Percentiles rank a stretch among this genome's conserved stretches.
These are phyloP conservation scores for Santalum album DNA, from an alignment of 164 flowering plant genomes.

Conservation along the genomic window DNA sequence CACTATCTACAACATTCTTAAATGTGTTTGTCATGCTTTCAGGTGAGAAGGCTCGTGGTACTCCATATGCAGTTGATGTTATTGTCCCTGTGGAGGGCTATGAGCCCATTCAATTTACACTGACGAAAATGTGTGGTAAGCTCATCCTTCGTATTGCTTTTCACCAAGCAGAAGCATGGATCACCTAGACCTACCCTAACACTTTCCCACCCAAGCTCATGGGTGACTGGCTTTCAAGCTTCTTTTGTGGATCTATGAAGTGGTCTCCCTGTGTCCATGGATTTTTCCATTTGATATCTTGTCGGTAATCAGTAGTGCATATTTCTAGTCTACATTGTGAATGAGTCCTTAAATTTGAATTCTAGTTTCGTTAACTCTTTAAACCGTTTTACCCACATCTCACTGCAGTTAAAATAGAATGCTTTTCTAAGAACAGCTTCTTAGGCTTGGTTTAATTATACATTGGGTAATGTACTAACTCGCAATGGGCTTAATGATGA, in stretches of 20 bases:
- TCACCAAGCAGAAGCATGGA: neutral
- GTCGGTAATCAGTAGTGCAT: neutral
- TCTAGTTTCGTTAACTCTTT: neutral
- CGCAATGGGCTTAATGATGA: no score
- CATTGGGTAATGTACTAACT: no score
- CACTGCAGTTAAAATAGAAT: no score
- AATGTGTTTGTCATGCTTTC: constrained; percentile 12
- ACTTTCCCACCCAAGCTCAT: no score
- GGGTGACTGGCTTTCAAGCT: neutral
- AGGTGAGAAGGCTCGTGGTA: constrained; percentile 57
- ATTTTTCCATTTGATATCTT: neutral
- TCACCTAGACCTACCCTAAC: no score
- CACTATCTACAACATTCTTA: constrained; percentile 8
- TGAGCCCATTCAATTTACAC: constrained; percentile 68
- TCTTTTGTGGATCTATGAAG: no score
- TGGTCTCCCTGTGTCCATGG: neutral
- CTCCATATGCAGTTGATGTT: constrained; percentile 71
- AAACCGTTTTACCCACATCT: no score
- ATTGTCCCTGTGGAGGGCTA: constrained; percentile 75
- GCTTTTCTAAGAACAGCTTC: no score
- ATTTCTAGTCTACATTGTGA: neutral
- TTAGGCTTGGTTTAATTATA: no score
- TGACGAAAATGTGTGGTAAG: constrained; percentile 84
- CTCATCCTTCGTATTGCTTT: constrained; percentile 6
- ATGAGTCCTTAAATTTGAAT: neutral